A percentile compares a stretch with the other conserved stretches of the same genome.
These are phyloP conservation scores for Coix lacrymajobi DNA, from an alignment of 176 grass and related monocot genomes.

Conservation along the genomic window DNA sequence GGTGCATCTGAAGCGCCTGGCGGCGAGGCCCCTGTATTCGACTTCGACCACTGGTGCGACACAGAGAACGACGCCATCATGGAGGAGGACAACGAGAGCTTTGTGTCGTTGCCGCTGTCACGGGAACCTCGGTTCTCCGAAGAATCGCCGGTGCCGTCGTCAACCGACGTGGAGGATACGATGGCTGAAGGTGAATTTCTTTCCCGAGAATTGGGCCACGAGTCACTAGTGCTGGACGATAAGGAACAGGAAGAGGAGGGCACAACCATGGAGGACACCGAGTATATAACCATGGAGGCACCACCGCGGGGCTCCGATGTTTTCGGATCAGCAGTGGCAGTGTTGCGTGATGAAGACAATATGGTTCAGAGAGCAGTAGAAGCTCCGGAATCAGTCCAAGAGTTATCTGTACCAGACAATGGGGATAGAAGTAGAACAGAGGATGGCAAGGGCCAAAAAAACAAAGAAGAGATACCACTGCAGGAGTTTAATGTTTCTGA, in stretches of 20 bases:
- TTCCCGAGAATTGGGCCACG: neutral
- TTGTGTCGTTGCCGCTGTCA: neutral
- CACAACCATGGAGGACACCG: neutral
- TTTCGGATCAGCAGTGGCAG: neutral
- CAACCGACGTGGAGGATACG: neutral
- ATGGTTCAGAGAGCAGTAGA: neutral
- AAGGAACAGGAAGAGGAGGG: neutral
- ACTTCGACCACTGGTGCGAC: neutral
- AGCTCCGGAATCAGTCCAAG: neutral
- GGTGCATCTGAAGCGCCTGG: neutral
- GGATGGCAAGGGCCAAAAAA: neutral
- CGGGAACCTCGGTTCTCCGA: neutral
- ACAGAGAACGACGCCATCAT: neutral
- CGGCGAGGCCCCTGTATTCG: neutral
- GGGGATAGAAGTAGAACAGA: neutral
- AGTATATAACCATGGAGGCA: neutral
- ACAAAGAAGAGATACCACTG: neutral
- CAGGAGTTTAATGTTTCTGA: neutral
- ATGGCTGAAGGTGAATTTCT: neutral
- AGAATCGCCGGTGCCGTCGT: neutral
- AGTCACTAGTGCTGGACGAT: neutral
- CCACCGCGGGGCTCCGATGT: neutral
- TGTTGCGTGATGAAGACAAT: neutral
- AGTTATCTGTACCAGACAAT: neutral
- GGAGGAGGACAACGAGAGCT: neutral